phyloP scores from a whole-genome alignment of 1,139 yeast species.

The Magnusiomyces ingens region DNA sequence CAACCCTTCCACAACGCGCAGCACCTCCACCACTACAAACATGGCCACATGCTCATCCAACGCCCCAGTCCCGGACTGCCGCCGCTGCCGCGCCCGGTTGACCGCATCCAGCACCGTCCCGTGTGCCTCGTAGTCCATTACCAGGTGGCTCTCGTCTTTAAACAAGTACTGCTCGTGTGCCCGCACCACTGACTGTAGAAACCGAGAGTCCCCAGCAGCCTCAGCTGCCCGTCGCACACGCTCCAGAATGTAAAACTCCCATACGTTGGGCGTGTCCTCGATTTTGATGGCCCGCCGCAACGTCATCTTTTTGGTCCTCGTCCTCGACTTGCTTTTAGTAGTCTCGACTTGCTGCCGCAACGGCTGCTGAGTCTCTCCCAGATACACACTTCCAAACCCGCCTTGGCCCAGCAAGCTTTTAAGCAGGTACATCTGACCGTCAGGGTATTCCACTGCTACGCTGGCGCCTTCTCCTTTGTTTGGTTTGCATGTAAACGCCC shows the following conservation, averaged over 20 bases:
- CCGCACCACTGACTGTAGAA: constrained; percentile 41
- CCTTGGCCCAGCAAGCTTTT: constrained; percentile 67
- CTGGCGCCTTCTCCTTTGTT: constrained; percentile 21
- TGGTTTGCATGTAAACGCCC: constrained; percentile 20
- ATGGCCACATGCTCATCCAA: constrained; percentile 59
- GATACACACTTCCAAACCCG: constrained; percentile 71
- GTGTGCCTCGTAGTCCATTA: constrained; percentile 61
- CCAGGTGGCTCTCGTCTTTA: constrained; percentile 66
- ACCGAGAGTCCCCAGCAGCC: constrained; percentile 18
- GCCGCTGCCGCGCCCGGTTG: constrained; percentile 31
- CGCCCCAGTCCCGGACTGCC: constrained; percentile 18
- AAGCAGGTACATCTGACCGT: constrained; percentile 39
- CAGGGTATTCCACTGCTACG: constrained; percentile 19
- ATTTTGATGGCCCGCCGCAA: constrained; percentile 62
- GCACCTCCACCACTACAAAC: constrained; percentile 56
- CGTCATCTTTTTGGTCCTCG: no score
- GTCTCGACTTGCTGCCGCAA: no score
- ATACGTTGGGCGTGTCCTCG: constrained; percentile 61
- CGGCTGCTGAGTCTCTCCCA: constrained; percentile 57
- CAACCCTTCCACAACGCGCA: constrained; percentile 53
- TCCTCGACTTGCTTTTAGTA: no score
- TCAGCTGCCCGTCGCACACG: constrained; percentile 43
- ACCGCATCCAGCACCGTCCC: constrained; percentile 76
- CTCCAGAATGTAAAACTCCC: constrained; percentile 75
- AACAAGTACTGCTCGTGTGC: constrained; percentile 52